phyloP scores from a whole-genome alignment of 1,284 basidiomycete species.

The Sanghuangporus sanghuang region DNA sequence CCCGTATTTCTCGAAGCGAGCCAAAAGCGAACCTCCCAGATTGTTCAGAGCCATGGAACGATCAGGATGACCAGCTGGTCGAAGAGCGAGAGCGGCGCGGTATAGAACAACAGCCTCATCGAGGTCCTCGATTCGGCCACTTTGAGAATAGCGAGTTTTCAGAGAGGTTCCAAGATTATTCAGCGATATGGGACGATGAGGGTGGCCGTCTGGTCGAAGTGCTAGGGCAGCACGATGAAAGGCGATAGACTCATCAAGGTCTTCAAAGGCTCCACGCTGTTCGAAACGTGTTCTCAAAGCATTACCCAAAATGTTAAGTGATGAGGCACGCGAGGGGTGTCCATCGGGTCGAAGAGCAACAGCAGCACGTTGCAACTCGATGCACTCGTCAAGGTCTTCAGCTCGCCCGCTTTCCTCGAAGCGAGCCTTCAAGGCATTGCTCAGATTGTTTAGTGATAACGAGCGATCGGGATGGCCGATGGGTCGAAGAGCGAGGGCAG shows the following conservation, averaged over 20 bases:
- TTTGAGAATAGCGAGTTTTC: neutral
- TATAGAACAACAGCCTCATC: neutral
- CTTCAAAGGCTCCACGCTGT: neutral
- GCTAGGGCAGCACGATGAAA: neutral
- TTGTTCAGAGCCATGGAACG: too few relatives aligned
- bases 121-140: neutral
- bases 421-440: neutral
- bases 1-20: too few relatives aligned
- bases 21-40: too few relatives aligned
- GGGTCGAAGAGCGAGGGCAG: neutral
- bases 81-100: neutral
- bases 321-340: neutral
- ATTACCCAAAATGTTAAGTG: neutral
- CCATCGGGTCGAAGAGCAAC: neutral
- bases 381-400: neutral
- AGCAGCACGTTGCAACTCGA: neutral
- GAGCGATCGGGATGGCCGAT: neutral
- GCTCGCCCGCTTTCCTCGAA: neutral
- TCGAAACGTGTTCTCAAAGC: neutral
- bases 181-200: neutral
- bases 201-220: neutral
- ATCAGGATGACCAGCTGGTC: too few relatives aligned
- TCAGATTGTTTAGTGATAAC: neutral
- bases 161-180: neutral
- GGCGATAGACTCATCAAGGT: neutral